Conservation (phyloP, 2,329 filamentous ascomycete species). For the Fusarium buharicum region DNA sequence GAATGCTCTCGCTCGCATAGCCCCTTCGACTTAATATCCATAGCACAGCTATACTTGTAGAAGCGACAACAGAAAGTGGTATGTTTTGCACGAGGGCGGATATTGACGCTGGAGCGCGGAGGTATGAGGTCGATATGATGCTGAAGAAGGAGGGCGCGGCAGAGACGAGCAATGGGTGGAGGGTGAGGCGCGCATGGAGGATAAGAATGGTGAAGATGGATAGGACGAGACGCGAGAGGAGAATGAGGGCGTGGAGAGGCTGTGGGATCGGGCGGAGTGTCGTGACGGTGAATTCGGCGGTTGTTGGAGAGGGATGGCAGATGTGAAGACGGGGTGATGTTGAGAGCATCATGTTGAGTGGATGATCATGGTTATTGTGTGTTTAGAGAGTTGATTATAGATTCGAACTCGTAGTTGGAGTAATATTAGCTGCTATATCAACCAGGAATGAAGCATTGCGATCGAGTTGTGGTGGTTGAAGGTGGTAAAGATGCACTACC, state of each 20-base stretch:
- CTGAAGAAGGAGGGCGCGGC: slow-evolving; percentile 21
- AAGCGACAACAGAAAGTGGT: slow-evolving; percentile 55
- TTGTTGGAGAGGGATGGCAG: slow-evolving; percentile 82
- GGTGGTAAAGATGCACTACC: background rate
- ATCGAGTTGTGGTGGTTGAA: background rate
- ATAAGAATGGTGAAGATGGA: slow-evolving; percentile 58
- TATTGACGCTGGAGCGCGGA: slow-evolving; percentile 49
- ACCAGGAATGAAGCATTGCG: background rate
- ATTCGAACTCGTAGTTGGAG: background rate
- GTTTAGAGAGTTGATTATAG: background rate
- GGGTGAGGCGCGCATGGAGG: slow-evolving; percentile 61
- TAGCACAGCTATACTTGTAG: slow-evolving; percentile 50
- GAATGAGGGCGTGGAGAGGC: slow-evolving; percentile 55
- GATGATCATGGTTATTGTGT: slow-evolving; percentile 11
- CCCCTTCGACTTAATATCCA: slow-evolving; percentile 59
- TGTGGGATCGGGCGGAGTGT: slow-evolving; percentile 71
- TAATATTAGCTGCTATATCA: background rate
- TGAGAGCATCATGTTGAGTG: slow-evolving; percentile 65
- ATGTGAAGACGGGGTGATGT: slow-evolving; percentile 68
- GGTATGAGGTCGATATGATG: slow-evolving; percentile 30
- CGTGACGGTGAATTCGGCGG: slow-evolving; percentile 91
- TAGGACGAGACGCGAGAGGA: slow-evolving; percentile 58
- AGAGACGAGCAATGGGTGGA: slow-evolving; percentile 46
- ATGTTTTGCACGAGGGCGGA: slow-evolving; percentile 49
- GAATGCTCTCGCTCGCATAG: slow-evolving; percentile 79